Evolutionary conservation across 2,329 filamentous ascomycete species (phyloP).

Genomic region (Diaporthe longicolla): DNA sequence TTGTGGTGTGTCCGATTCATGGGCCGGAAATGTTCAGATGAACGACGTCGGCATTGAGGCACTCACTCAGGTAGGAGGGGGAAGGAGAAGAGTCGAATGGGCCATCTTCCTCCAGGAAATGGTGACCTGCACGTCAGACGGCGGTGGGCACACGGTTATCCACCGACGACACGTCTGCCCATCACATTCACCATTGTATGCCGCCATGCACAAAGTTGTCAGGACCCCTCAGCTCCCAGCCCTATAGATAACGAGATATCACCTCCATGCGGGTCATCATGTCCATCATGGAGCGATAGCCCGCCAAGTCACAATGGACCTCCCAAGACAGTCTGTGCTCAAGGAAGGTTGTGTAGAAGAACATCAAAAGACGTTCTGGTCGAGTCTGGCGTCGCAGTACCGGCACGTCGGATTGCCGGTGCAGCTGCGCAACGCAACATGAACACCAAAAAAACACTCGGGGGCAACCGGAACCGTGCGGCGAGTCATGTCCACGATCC

Average conservation of each 20-base stretch:
- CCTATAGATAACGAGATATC: constrained; percentile 13
- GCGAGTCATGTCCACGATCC: constrained; percentile 20
- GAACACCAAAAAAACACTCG: constrained; percentile 12
- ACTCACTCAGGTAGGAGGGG: constrained; percentile 11
- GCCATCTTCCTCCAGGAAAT: not conserved
- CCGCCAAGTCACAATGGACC: not conserved
- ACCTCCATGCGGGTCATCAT: constrained; percentile 26
- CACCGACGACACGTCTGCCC: constrained; percentile 17
- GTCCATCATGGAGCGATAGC: not conserved
- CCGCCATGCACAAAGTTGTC: not conserved
- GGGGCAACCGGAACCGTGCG: constrained; percentile 12
- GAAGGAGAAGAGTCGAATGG: not conserved
- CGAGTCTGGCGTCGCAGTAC: constrained; percentile 15
- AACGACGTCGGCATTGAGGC: constrained; percentile 21
- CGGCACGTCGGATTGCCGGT: constrained; percentile 32
- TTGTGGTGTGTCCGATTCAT: constrained; percentile 22
- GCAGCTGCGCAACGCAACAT: not conserved
- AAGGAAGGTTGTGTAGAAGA: not conserved
- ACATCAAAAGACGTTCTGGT: not conserved
- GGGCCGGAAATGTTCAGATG: constrained; percentile 13
- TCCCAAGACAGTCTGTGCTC: constrained; percentile 5
- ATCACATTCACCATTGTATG: not conserved
- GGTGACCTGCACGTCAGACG: constrained; percentile 21
- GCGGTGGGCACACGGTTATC: constrained; percentile 17
- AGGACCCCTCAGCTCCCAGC: constrained; percentile 6